These are phyloP conservation scores for Fonsecaea nubica DNA, from an alignment of 2,329 filamentous ascomycete genomes.

Conservation along the genomic window DNA sequence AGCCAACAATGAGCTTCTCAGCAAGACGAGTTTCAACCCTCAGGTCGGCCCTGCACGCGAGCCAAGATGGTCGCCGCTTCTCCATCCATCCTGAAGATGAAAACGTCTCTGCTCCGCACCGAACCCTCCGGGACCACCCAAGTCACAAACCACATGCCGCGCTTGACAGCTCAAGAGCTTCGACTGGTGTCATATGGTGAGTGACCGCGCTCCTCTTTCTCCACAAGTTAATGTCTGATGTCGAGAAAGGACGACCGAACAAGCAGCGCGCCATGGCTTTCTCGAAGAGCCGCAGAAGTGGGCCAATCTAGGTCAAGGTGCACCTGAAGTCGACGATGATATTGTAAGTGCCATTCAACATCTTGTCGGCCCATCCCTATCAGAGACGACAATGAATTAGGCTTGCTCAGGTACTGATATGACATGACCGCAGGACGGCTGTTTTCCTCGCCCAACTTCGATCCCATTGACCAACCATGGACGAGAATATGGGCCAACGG, in stretches of 20 bases:
- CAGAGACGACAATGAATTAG: background rate
- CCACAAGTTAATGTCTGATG: conserved; percentile 1
- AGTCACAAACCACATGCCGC: conserved; percentile 90
- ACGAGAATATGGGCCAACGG: conserved; percentile 90
- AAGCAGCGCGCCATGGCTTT: conserved; percentile 87
- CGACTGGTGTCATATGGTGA: conserved; percentile 94
- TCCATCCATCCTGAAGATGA: conserved; percentile 54
- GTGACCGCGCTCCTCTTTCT: conserved; percentile 53
- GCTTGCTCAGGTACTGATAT: background rate
- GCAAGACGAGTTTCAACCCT: conserved; percentile 54
- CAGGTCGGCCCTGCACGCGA: conserved; percentile 42
- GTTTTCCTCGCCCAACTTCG: conserved; percentile 78
- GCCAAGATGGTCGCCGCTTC: conserved; percentile 42
- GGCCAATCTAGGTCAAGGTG: conserved; percentile 94
- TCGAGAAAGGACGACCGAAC: conserved; percentile 52
- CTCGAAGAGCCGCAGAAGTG: conserved; percentile 79
- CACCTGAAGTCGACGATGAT: conserved; percentile 90
- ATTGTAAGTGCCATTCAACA: conserved; percentile 67
- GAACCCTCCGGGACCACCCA: conserved; percentile 86
- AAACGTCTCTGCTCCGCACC: conserved; percentile 80
- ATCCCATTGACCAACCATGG: conserved; percentile 80
- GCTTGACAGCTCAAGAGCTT: conserved; percentile 84
- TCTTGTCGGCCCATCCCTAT: background rate
- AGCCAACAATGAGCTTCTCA: conserved; percentile 53
- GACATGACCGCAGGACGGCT: conserved; percentile 45